These are phyloP conservation scores for Pseudogymnoascus sp. DNA, from an alignment of 2,329 filamentous ascomycete genomes.

Conservation along the genomic window DNA sequence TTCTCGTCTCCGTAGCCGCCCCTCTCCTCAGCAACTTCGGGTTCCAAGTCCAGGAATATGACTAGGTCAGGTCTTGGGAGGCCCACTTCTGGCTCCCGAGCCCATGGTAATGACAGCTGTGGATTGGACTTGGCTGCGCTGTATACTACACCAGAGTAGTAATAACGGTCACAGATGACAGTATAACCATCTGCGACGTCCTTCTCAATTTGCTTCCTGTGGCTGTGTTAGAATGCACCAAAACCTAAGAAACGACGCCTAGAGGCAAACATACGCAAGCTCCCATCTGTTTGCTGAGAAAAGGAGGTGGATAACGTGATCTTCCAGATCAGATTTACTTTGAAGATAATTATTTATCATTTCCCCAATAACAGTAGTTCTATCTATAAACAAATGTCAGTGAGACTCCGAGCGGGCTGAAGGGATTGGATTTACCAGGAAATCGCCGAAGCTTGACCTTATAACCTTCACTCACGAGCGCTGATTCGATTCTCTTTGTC, in stretches of 20 bases:
- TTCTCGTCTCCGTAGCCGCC: slow-evolving; percentile 86
- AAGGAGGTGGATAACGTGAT: slow-evolving; percentile 64
- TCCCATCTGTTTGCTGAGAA: slow-evolving; percentile 72
- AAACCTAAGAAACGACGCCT: slow-evolving; percentile 14
- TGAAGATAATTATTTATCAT: slow-evolving; percentile 62
- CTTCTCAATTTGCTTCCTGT: slow-evolving; percentile 42
- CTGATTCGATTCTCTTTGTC: slow-evolving; percentile 48
- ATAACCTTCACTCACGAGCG: slow-evolving; percentile 42
- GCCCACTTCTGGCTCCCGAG: slow-evolving; percentile 73
- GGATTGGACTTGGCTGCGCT: slow-evolving; percentile 78
- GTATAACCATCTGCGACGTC: slow-evolving; percentile 60
- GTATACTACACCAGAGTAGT: slow-evolving; percentile 91
- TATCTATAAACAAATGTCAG: slow-evolving; percentile 38
- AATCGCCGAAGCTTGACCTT: slow-evolving; percentile 55
- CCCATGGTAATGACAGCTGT: slow-evolving; percentile 66
- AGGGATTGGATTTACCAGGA: slow-evolving; percentile 43
- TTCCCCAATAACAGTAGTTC: slow-evolving; percentile 58
- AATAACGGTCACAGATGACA: slow-evolving; percentile 86
- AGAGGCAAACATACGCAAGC: slow-evolving; percentile 18
- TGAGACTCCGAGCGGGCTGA: background rate
- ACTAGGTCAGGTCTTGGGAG: slow-evolving; percentile 82
- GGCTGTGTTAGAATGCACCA: background rate
- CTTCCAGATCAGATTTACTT: slow-evolving; percentile 51
- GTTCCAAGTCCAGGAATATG: slow-evolving; percentile 75
- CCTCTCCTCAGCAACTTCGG: slow-evolving; percentile 61